These are phyloP conservation scores for Paraglomus occultum DNA, from an alignment of 192 early-diverging fungal species.

Conservation along the genomic window DNA sequence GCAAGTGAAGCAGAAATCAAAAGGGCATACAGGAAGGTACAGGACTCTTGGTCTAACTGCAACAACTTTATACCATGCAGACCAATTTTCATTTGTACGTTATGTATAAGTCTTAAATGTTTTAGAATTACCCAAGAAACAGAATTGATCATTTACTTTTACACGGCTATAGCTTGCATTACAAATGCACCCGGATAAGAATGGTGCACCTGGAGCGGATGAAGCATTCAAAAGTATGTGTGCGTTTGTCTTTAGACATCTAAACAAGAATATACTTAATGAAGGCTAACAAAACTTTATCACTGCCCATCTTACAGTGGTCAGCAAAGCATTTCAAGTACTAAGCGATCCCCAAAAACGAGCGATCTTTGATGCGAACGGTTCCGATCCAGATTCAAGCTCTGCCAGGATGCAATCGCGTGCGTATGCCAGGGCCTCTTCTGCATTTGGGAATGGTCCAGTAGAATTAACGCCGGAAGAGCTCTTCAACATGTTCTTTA, in stretches of 20 bases:
- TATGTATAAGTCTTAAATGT: no score
- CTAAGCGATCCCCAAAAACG: constrained; percentile 85
- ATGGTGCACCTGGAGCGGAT: constrained; percentile 90
- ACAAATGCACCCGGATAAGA: constrained; percentile 96
- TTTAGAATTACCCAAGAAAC: no score
- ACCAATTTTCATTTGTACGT: not conserved
- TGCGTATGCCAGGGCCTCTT: constrained; percentile 36
- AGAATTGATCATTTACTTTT: constrained; percentile 23
- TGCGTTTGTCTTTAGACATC: constrained; percentile 36
- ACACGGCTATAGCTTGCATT: constrained; percentile 68
- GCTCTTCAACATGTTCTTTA: constrained; percentile 95
- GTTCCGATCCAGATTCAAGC: constrained; percentile 63
- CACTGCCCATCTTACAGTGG: constrained; percentile 49
- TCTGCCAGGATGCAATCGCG: constrained; percentile 28
- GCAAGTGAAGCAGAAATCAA: constrained; percentile 84
- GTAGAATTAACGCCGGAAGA: constrained; percentile 89
- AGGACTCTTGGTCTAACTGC: not conserved
- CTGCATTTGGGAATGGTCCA: constrained; percentile 39
- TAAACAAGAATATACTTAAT: not conserved
- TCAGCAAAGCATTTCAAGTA: constrained; percentile 89
- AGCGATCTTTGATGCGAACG: constrained; percentile 82
- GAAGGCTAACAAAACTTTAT: not conserved
- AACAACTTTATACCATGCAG: not conserved
- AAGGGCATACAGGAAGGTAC: constrained; percentile 91
- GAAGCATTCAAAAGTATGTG: constrained; percentile 97